These are phyloP conservation scores for Trichoderma virens DNA, from an alignment of 495 filamentous ascomycete species.

Conservation along the genomic window DNA sequence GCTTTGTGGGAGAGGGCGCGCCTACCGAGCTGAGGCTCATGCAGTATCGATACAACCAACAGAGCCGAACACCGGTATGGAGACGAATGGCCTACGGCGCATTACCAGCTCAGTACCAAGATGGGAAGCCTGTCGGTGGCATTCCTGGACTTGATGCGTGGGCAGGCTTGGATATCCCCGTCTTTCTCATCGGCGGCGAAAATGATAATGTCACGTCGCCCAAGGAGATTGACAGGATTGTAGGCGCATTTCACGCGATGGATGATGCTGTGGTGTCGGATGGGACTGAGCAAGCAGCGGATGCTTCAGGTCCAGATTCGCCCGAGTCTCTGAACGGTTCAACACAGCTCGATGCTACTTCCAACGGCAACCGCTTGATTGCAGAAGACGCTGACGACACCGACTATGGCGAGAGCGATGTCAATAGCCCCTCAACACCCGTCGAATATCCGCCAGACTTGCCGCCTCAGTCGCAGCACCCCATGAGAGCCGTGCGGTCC, in stretches of 20 bases:
- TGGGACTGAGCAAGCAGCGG: neutral
- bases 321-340: constrained; percentile 23
- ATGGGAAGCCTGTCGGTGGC: constrained; percentile 48
- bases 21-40: constrained; percentile 67
- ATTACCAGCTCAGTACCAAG: constrained; percentile 44
- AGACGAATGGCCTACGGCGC: constrained; percentile 72
- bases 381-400: constrained; percentile 16
- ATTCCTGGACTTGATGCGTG: constrained; percentile 65
- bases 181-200: constrained; percentile 73
- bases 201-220: constrained; percentile 67
- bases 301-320: neutral
- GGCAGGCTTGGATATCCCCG: constrained; percentile 61
- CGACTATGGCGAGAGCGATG: constrained; percentile 30
- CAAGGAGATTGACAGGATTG: constrained; percentile 62
- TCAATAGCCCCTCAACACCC: constrained; percentile 35
- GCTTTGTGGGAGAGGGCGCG: constrained; percentile 70
- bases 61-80: constrained; percentile 75
- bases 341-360: constrained; percentile 18
- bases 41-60: constrained; percentile 75
- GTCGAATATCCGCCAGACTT: constrained; percentile 27
- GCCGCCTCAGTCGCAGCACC: constrained; percentile 33
- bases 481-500: constrained; percentile 54
- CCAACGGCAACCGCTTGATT: constrained; percentile 26
- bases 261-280: constrained; percentile 30
- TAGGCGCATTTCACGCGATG: constrained; percentile 19